Evolutionary conservation across 306 rosid genomes (phyloP).

Genomic region (Sesbania bispinosa): DNA sequence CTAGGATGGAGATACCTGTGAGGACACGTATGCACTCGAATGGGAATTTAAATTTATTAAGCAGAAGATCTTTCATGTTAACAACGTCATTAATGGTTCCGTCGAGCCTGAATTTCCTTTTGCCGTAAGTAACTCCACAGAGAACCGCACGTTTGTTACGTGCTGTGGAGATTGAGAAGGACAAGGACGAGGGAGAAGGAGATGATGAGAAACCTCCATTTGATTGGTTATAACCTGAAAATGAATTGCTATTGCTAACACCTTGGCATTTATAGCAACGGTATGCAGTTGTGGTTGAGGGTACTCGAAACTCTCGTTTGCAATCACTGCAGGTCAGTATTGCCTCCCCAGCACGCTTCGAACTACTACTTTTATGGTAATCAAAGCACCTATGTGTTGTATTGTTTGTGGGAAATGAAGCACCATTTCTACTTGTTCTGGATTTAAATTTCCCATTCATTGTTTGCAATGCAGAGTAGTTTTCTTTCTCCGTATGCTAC

Average conservation of each 20-base stretch:
- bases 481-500: too few species aligned
- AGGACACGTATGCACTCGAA: conserved; percentile 44
- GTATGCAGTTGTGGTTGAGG: not conserved
- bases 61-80: conserved; percentile 49
- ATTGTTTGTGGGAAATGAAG: not conserved
- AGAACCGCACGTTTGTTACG: conserved; percentile 59
- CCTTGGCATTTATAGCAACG: conserved; percentile 1
- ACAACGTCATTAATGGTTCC: conserved; percentile 62
- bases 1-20: conserved; percentile 58
- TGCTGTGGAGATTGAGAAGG: not conserved
- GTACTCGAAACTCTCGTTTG: not conserved
- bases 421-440: not conserved
- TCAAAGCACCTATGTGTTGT: not conserved
- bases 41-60: conserved; percentile 29
- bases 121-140: conserved; percentile 57
- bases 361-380: not conserved
- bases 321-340: conserved; percentile 13
- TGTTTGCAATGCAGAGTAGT: not conserved
- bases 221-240: conserved; percentile 1
- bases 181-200: conserved; percentile 3
- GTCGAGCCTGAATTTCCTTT: conserved; percentile 40
- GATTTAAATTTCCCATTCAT: not conserved
- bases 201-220: not conserved
- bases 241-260: not conserved
- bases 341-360: not conserved